phyloP scores from a whole-genome alignment of 306 rosid species.

The Ceratonia siliqua region DNA sequence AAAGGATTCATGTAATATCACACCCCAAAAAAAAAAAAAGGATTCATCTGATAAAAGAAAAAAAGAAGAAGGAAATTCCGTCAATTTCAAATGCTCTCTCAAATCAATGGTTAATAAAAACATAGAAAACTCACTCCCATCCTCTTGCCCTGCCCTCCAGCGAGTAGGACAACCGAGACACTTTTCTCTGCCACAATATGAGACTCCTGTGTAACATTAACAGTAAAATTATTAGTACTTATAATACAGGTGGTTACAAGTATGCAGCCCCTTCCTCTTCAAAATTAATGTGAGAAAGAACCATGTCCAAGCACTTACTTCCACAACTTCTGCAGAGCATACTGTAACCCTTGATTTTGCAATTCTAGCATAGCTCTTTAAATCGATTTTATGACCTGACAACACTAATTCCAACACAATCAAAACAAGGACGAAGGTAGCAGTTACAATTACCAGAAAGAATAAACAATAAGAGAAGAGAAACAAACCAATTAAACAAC shows the following conservation, averaged over 20 bases:
- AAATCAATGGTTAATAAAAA: neutral
- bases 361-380: slow-evolving; percentile 35
- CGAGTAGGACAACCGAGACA: slow-evolving; percentile 66
- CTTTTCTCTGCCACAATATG: slow-evolving; percentile 47
- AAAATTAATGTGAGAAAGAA: neutral
- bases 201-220: slow-evolving; percentile 32
- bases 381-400: slow-evolving; percentile 36
- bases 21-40: no score
- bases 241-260: neutral
- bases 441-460: neutral
- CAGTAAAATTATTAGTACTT: neutral
- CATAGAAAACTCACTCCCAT: slow-evolving; percentile 59
- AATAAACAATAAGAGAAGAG: neutral
- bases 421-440: neutral
- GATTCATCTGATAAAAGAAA: neutral
- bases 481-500: neutral
- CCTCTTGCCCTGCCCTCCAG: slow-evolving; percentile 71
- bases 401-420: neutral
- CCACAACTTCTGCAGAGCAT: slow-evolving; percentile 13
- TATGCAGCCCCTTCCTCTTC: neutral
- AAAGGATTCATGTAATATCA: neutral
- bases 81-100: neutral
- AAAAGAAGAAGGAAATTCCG: neutral
- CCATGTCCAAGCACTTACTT: neutral
- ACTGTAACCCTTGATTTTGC: slow-evolving; percentile 14